These are phyloP conservation scores for Harringtonia aguacate DNA, from an alignment of 2,329 filamentous ascomycete genomes.

Conservation along the genomic window DNA sequence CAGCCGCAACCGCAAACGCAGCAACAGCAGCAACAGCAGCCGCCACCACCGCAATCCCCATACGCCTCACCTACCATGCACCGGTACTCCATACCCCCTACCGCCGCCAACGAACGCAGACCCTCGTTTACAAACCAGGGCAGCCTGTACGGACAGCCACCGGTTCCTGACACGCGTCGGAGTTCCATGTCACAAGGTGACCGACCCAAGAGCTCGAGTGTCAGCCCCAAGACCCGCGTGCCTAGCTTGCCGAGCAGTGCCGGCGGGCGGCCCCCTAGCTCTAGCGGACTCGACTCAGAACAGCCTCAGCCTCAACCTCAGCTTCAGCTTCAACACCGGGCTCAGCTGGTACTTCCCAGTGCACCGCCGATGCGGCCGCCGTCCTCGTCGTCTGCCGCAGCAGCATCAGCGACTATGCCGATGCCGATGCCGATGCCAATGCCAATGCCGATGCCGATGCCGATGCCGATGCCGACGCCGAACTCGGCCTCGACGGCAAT, in stretches of 20 bases:
- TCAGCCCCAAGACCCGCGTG: constrained; percentile 67
- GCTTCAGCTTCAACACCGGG: constrained; percentile 6
- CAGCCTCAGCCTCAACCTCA: neutral
- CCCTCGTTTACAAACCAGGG: constrained; percentile 12
- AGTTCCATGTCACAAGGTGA: constrained; percentile 47
- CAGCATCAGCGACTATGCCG: neutral
- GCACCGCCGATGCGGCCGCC: neutral
- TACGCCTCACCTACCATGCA: too few species aligned
- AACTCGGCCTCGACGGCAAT: constrained; percentile 7
- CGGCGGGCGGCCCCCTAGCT: constrained; percentile 13
- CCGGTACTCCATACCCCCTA: neutral
- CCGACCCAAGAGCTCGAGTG: constrained; percentile 59
- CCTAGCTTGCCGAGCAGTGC: constrained; percentile 37
- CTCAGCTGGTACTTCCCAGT: too few species aligned
- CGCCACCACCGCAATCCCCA: constrained; percentile 14
- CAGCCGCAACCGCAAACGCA: constrained; percentile 19
- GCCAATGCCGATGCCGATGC: too few species aligned
- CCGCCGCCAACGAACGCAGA: neutral
- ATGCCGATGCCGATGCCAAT: neutral
- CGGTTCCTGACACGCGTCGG: constrained; percentile 24
- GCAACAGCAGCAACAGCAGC: constrained; percentile 13
- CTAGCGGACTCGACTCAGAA: neutral
- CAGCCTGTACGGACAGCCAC: constrained; percentile 30
- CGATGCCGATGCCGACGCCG: neutral
- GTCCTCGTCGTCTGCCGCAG: neutral